A percentile compares a stretch with the other conserved stretches of the same genome.
phyloP scores from a whole-genome alignment of 2,329 filamentous ascomycete genomes.

The Claviceps citrina region DNA sequence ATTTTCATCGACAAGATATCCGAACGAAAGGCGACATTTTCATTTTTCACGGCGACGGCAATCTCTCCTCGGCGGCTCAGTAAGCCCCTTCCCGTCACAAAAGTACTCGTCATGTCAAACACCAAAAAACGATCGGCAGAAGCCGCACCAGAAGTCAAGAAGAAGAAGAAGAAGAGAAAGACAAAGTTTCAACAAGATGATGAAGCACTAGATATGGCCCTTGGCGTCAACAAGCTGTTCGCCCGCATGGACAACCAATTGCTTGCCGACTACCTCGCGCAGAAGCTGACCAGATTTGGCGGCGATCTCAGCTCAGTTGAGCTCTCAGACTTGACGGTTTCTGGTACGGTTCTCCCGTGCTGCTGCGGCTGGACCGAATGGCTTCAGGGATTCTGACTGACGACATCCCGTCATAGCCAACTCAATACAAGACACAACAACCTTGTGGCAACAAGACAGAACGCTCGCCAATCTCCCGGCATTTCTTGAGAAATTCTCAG shows the following conservation, averaged over 20 bases:
- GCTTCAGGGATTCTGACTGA: slow-evolving; percentile 5
- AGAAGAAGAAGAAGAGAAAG: slow-evolving; percentile 41
- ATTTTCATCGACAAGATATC: not conserved
- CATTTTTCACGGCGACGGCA: not conserved
- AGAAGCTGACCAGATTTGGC: slow-evolving; percentile 63
- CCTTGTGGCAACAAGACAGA: slow-evolving; percentile 51
- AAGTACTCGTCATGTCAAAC: slow-evolving; percentile 15
- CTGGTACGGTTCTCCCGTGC: slow-evolving; percentile 36
- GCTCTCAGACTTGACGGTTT: slow-evolving; percentile 64
- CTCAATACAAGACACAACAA: slow-evolving; percentile 68
- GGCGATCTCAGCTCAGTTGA: slow-evolving; percentile 71
- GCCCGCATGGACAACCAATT: slow-evolving; percentile 69
- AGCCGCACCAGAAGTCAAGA: slow-evolving; percentile 23
- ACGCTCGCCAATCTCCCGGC: slow-evolving; percentile 57
- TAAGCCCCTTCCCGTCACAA: slow-evolving; percentile 9
- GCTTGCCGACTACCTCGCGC: slow-evolving; percentile 71
- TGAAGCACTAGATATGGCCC: slow-evolving; percentile 46
- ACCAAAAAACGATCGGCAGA: slow-evolving; percentile 43
- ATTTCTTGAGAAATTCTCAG: slow-evolving; percentile 57
- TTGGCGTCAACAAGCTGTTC: slow-evolving; percentile 66
- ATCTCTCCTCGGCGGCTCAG: no score
- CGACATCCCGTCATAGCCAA: slow-evolving; percentile 34
- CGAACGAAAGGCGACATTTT: not conserved
- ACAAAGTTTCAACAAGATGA: slow-evolving; percentile 36
- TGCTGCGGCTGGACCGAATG: not conserved